Percentiles rank a stretch among this genome's conserved stretches.
These are phyloP conservation scores for Apiospora rasikravindrae DNA, from an alignment of 2,329 filamentous ascomycete genomes.

Conservation along the genomic window DNA sequence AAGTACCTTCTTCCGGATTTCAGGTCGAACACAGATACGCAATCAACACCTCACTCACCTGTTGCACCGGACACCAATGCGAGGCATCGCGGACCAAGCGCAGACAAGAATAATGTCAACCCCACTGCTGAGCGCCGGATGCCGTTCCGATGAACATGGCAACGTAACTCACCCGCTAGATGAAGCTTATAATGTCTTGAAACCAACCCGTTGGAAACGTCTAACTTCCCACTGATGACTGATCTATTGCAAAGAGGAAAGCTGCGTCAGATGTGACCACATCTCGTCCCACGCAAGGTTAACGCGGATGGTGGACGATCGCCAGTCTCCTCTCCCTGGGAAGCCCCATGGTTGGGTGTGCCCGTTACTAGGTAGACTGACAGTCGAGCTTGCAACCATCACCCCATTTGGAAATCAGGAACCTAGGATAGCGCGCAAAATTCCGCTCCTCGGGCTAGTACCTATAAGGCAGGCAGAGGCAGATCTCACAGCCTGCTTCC, in stretches of 20 bases:
- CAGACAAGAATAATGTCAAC: neutral
- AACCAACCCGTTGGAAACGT: neutral
- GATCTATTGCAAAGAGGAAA: neutral
- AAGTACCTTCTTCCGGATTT: neutral
- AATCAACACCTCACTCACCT: neutral
- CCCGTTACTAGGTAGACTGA: neutral
- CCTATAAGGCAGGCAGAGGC: neutral
- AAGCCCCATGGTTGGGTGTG: neutral
- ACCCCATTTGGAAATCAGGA: neutral
- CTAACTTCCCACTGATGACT: neutral
- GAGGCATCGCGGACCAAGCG: neutral
- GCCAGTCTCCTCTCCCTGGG: neutral
- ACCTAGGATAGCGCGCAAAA: neutral
- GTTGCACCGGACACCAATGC: neutral
- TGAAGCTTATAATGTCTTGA: neutral
- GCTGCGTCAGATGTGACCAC: neutral
- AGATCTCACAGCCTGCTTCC: neutral
- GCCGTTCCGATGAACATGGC: neutral
- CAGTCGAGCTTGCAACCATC: neutral
- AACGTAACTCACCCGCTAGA: too few relatives aligned
- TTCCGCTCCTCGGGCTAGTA: neutral
- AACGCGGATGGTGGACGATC: neutral
- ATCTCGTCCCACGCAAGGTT: slow-evolving; percentile 1
- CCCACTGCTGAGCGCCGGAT: neutral
- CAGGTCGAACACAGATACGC: neutral